These are phyloP conservation scores for Globisporangium lucens DNA, from an alignment of 352 stramenopile species.

Conservation along the genomic window DNA sequence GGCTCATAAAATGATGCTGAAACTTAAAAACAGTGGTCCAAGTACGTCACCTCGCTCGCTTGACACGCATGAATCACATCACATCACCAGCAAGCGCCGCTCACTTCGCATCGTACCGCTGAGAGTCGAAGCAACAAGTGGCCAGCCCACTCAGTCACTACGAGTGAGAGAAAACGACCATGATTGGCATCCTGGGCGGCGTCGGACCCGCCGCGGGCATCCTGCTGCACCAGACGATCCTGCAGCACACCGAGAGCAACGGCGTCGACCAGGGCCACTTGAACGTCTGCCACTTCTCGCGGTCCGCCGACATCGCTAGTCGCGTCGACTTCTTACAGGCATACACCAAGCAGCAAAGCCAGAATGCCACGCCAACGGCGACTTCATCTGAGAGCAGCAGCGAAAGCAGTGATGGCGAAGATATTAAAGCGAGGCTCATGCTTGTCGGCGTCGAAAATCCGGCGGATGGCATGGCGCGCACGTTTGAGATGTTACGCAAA, in stretches of 20 bases:
- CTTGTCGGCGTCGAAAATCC: conserved; percentile 31
- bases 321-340: conserved; percentile 30
- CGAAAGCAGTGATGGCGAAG: conserved; percentile 8
- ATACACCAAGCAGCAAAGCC: neutral
- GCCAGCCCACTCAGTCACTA: neutral
- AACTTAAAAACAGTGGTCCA: neutral
- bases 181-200: conserved; percentile 51
- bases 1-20: neutral
- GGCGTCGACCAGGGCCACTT: conserved; percentile 52
- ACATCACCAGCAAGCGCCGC: neutral
- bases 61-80: neutral
- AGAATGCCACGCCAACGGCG: neutral
- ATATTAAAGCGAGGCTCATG: neutral
- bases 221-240: conserved; percentile 49
- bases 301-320: conserved; percentile 37
- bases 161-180: neutral
- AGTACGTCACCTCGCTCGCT: neutral
- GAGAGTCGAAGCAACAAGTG: neutral
- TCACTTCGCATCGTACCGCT: neutral
- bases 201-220: conserved; percentile 45
- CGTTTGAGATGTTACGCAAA: conserved; percentile 34
- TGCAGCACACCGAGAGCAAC: conserved; percentile 42
- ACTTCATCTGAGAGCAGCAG: neutral
- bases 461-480: conserved; percentile 44
- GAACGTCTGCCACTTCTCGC: conserved; percentile 44